Evolutionary conservation across 345 rosid species (phyloP), one percentile per base, ranked within the genome.

Genomic region (Corchorus capsularis): DNA sequence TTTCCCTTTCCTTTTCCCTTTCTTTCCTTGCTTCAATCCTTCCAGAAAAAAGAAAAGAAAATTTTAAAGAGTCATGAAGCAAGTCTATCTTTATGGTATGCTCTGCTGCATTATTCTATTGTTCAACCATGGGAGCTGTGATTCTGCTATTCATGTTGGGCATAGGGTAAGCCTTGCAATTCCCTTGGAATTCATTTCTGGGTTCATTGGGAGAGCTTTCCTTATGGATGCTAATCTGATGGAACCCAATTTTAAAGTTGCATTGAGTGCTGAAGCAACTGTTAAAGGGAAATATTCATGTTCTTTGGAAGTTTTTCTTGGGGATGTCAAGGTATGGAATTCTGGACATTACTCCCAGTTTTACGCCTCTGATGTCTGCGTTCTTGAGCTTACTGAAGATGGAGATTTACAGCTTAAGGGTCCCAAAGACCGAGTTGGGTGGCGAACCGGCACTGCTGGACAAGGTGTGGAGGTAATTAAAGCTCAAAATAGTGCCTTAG

Each of bases 381-480:
- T 88, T 27, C 81, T 93, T 15, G 87, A 91, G 81, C 87, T 95
- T 16, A 81, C 92, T 0, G 39, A 82, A 53, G 85, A 85, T 32
- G 99, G 98, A 49, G 97, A 95, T 82, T 87, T 95, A 71, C 93
- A 79, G 68, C 71, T 93, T 43, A 91, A 82, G 84, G 90, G 96
- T 46, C 80, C 52, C 1, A 80, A 85, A 19, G 85, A 82, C n/a
- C 75, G 17, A 73, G 73, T 93, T 0, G 93, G 98, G 9, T 95
- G 99, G 99, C 77, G 90, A 79, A 87, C 91, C 7, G 98, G 94
- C 27, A 92, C 98, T 56, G 80, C 90, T 61, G 89, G 88, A 66
- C 98, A 94, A 89, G 94, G 91, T 64, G 94, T 93, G 60, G 89
- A 95, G 98, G 98, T 94, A 86, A 27, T 27, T 27, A 27, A 84